Evolutionary conservation across 441 rosid genomes (phyloP).

Genomic region (Cnidoscolus chayamansa): DNA sequence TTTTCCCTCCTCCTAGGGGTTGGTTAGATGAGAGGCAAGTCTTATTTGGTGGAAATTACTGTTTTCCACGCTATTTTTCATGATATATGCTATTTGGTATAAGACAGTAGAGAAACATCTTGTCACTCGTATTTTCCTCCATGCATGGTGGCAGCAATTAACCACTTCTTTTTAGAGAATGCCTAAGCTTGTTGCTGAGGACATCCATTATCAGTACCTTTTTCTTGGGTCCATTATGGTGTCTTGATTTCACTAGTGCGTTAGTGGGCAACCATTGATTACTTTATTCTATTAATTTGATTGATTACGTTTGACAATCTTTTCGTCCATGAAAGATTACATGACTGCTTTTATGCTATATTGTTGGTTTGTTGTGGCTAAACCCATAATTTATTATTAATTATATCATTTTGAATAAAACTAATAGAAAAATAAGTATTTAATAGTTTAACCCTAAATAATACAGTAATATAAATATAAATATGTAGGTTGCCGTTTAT

Average conservation of each 20-base stretch:
- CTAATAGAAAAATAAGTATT: no score
- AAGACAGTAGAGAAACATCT: not conserved
- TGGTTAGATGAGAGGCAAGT: constrained; percentile 12
- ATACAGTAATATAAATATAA: no score
- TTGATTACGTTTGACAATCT: not conserved
- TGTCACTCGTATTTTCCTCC: not conserved
- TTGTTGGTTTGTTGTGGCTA: no score
- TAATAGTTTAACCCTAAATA: no score
- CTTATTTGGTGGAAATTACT: not conserved
- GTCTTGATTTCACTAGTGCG: not conserved
- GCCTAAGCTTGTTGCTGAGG: not conserved
- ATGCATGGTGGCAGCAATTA: not conserved
- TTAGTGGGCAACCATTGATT: not conserved
- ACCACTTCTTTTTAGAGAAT: not conserved
- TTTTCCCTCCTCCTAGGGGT: not conserved
- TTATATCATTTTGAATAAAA: no score
- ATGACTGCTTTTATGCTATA: not conserved
- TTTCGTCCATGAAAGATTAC: not conserved
- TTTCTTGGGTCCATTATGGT: constrained; percentile 4
- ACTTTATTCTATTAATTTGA: not conserved
- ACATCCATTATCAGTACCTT: not conserved
- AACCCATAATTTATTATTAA: no score
- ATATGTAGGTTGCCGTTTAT: no score
- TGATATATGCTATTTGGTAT: not conserved
- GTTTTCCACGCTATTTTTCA: not conserved